A percentile compares a stretch with the other conserved stretches of the same genome.
Conservation (phyloP, 73 alveolate genomes). For the Paramecium biaurelia region DNA sequence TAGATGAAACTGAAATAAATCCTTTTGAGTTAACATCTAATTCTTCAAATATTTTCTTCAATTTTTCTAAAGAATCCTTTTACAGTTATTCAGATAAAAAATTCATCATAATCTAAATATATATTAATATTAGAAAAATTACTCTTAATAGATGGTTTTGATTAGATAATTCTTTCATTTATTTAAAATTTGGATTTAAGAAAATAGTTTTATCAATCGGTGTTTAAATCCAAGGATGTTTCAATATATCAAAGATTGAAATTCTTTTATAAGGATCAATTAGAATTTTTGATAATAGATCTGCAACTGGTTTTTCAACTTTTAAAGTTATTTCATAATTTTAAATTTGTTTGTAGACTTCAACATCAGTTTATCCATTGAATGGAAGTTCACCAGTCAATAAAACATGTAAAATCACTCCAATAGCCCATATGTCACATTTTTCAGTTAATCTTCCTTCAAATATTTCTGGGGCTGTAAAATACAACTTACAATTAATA, state of each 20-base stretch:
- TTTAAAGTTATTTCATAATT: not conserved
- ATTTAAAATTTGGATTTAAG: not conserved
- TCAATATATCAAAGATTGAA: not conserved
- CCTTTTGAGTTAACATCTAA: not conserved
- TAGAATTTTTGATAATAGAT: not conserved
- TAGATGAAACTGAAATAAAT: not conserved
- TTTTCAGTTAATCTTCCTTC: constrained; percentile 46
- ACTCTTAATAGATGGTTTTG: not conserved
- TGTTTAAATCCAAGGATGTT: constrained; percentile 27
- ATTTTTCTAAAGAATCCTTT: not conserved
- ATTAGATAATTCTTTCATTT: constrained; percentile 21
- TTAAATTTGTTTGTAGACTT: not conserved
- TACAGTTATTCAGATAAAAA: constrained; percentile 7
- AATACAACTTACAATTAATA: constrained; percentile 55
- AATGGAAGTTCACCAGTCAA: constrained; percentile 42
- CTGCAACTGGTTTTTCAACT: not conserved
- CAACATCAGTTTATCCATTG: constrained; percentile 10
- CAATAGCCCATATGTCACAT: constrained; percentile 56
- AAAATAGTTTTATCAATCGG: not conserved
- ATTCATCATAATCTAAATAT: not conserved
- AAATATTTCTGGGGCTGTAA: constrained; percentile 69
- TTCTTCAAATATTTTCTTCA: constrained; percentile 9
- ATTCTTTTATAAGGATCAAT: not conserved
- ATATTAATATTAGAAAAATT: not conserved
- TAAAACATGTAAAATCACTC: constrained; percentile 34